These are phyloP conservation scores for Magnusiomyces clavatus DNA, from an alignment of 1,139 yeast species.

Conservation along the genomic window DNA sequence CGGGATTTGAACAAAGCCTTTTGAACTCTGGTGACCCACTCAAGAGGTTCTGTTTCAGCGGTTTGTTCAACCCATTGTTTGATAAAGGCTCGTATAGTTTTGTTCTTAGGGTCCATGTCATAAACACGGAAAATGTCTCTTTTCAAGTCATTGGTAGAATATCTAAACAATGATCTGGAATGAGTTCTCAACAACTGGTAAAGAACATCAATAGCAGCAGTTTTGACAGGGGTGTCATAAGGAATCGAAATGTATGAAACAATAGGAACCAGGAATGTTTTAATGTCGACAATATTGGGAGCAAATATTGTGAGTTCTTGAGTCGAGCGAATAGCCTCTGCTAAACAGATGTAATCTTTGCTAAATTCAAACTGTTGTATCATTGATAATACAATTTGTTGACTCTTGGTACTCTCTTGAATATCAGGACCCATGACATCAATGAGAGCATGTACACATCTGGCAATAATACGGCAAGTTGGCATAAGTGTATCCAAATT, in stretches of 20 bases:
- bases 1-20: conserved; percentile 29
- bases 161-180: conserved; percentile 26
- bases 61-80: conserved; percentile 34
- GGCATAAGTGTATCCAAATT: conserved; percentile 42
- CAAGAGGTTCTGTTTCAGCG: conserved; percentile 24
- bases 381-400: conserved; percentile 22
- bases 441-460: conserved; percentile 38
- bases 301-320: conserved; percentile 29
- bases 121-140: conserved; percentile 34
- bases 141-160: conserved; percentile 29
- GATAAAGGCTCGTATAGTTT: conserved; percentile 26
- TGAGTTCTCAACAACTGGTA: conserved; percentile 32
- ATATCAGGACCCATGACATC: conserved; percentile 46
- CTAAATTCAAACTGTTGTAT: conserved; percentile 27
- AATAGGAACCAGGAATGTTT: conserved; percentile 23
- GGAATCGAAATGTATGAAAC: conserved; percentile 23
- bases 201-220: conserved; percentile 33
- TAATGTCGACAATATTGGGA: conserved; percentile 25
- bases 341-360: conserved; percentile 25
- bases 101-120: conserved; percentile 28
- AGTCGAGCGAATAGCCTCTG: conserved; percentile 24
- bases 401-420: conserved; percentile 26
- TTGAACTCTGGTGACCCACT: conserved; percentile 34
- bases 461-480: conserved; percentile 35
- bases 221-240: conserved; percentile 20